These are phyloP conservation scores for Penicillium atrosanguineum DNA, from an alignment of 495 filamentous ascomycete species.

Conservation along the genomic window DNA sequence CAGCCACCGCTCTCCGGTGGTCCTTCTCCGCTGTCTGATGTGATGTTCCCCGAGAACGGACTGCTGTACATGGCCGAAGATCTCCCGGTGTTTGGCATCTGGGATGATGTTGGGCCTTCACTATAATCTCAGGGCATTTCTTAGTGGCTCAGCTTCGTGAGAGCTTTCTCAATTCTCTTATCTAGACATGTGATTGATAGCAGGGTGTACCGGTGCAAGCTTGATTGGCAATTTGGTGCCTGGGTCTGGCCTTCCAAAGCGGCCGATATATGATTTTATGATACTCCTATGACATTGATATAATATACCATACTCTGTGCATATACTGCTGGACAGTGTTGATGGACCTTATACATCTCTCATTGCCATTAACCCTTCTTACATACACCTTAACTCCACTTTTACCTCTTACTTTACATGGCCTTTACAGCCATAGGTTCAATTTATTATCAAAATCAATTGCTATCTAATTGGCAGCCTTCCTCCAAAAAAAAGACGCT, in stretches of 20 bases:
- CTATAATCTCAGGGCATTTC: not conserved
- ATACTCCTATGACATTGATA: not conserved
- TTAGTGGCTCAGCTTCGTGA: not conserved
- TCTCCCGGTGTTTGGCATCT: constrained; percentile 37
- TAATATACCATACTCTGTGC: not conserved
- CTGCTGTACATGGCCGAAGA: constrained; percentile 44
- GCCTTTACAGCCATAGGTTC: not conserved
- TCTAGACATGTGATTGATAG: not conserved
- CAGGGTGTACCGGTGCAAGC: constrained; percentile 1
- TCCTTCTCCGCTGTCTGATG: constrained; percentile 39
- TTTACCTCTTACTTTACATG: not conserved
- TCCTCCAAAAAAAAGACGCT: not conserved
- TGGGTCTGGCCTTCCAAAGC: not conserved
- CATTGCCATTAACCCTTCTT: too few relatives aligned
- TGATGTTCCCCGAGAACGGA: constrained; percentile 41
- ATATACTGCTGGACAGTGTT: not conserved
- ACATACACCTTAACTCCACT: not conserved
- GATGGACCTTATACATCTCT: not conserved
- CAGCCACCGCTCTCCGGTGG: constrained; percentile 16
- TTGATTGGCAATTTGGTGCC: constrained; percentile 3
- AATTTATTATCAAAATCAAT: not conserved
- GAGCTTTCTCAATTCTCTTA: not conserved
- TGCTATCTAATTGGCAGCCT: not conserved
- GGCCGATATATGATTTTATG: not conserved
- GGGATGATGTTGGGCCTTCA: constrained; percentile 27